Percentiles rank a stretch among this genome's conserved stretches.
These are phyloP conservation scores for Candida easanensis DNA, from an alignment of 805 yeast species.

Conservation along the genomic window DNA sequence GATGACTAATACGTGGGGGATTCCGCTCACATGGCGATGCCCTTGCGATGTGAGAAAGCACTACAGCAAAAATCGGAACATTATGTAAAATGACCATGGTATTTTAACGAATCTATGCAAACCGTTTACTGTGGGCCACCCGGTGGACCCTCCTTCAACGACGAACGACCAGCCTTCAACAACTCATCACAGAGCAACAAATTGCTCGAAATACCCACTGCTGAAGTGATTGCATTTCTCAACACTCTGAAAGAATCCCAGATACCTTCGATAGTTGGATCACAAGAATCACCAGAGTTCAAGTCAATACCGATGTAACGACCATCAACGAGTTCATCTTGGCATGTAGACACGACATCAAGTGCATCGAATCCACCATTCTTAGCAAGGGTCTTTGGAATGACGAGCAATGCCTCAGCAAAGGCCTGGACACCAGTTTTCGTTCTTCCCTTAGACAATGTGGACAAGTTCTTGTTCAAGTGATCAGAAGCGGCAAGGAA, in stretches of 20 bases:
- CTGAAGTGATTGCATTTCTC: slow-evolving; percentile 88
- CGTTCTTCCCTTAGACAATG: slow-evolving; percentile 73
- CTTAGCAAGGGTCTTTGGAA: slow-evolving; percentile 89
- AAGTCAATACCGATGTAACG: slow-evolving; percentile 88
- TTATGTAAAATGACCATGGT: no score
- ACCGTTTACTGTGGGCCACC: slow-evolving; percentile 16
- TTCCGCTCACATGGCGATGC: no score
- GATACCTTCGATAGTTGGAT: slow-evolving; percentile 89
- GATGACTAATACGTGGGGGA: no score
- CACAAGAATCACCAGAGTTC: slow-evolving; percentile 91
- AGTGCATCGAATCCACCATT: slow-evolving; percentile 94
- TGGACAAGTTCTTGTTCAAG: slow-evolving; percentile 50
- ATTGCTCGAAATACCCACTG: slow-evolving; percentile 92
- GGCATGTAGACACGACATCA: slow-evolving; percentile 84
- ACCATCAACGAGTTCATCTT: slow-evolving; percentile 81
- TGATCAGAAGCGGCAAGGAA: slow-evolving; percentile 79
- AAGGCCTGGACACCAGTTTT: slow-evolving; percentile 92
- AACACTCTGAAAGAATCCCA: slow-evolving; percentile 96
- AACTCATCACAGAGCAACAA: slow-evolving; percentile 92
- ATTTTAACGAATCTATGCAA: background rate
- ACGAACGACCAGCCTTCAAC: slow-evolving; percentile 93
- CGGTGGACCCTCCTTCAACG: slow-evolving; percentile 61
- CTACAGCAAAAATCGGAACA: no score
- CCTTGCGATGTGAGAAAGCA: no score
- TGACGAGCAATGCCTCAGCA: slow-evolving; percentile 84